phyloP scores from a whole-genome alignment of 108 stramenopile genomes.

The Phaeodactylum tricornutum region DNA sequence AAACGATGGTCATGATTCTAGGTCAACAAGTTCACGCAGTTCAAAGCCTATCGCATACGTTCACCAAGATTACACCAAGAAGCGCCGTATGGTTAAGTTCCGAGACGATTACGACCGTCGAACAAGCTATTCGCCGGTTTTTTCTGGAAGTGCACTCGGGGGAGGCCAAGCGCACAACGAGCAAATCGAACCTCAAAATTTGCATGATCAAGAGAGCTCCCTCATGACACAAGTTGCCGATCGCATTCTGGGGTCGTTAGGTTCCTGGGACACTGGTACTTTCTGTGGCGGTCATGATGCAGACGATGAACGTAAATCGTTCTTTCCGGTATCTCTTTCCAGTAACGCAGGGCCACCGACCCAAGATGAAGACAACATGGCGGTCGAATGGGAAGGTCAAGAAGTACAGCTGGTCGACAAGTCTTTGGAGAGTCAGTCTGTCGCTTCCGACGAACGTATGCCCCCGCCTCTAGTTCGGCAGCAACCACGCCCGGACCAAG shows the following conservation, averaged over 20 bases:
- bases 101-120: neutral
- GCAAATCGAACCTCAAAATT: neutral
- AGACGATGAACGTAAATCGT: neutral
- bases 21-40: neutral
- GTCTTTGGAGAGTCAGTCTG: neutral
- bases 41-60: slow-evolving; percentile 10
- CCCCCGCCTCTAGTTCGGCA: slow-evolving; percentile 7
- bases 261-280: slow-evolving; percentile 10
- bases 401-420: slow-evolving; percentile 13
- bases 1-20: neutral
- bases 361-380: slow-evolving; percentile 5
- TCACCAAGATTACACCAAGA: slow-evolving; percentile 7
- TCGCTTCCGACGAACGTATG: slow-evolving; percentile 12
- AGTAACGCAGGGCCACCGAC: neutral
- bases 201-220: slow-evolving; percentile 6
- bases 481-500: slow-evolving; percentile 2
- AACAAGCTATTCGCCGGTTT: no score
- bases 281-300: slow-evolving; percentile 5
- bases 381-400: slow-evolving; percentile 12
- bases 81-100: slow-evolving; percentile 12
- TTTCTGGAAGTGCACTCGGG: slow-evolving; percentile 1
- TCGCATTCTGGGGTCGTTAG: slow-evolving; percentile 15
- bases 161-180: neutral
- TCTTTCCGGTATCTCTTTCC: slow-evolving; percentile 1
- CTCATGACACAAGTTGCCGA: slow-evolving; percentile 21